Percentiles rank a stretch among this genome's conserved stretches.
Conservation (phyloP, 257 asterid species). For the Hygrophila difformis region DNA sequence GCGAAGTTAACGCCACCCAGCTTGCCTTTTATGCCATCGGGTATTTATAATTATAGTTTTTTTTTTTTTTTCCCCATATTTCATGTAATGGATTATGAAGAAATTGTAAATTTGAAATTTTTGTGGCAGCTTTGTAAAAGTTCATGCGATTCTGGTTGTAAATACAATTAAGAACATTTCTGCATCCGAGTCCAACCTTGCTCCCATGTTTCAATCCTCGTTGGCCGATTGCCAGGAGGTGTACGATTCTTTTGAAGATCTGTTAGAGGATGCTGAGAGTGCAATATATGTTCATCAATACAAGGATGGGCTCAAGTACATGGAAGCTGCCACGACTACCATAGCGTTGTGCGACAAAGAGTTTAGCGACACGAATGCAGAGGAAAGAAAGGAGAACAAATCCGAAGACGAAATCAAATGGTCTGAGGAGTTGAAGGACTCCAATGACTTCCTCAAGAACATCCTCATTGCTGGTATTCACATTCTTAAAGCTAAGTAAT, state of each 20-base stretch:
- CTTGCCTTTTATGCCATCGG: slow-evolving; percentile 34
- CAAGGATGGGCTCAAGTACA: slow-evolving; percentile 23
- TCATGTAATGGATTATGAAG: no score
- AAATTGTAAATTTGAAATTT: no score
- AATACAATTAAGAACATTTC: slow-evolving; percentile 3
- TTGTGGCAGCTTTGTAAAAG: slow-evolving; percentile 22
- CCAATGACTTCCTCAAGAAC: slow-evolving; percentile 13
- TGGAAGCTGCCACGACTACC: slow-evolving; percentile 29
- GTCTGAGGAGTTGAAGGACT: slow-evolving; percentile 15
- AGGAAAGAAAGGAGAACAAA: slow-evolving; percentile 15
- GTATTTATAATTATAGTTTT: no score
- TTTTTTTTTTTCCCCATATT: no score
- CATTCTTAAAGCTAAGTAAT: slow-evolving; percentile 15
- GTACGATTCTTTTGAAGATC: slow-evolving; percentile 38
- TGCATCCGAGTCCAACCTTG: slow-evolving; percentile 7
- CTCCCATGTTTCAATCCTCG: slow-evolving; percentile 31
- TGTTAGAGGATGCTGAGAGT: slow-evolving; percentile 39
- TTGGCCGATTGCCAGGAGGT: slow-evolving; percentile 45
- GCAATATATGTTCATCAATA: slow-evolving; percentile 12
- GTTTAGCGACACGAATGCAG: slow-evolving; percentile 12
- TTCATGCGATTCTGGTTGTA: slow-evolving; percentile 25
- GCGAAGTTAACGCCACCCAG: slow-evolving; percentile 20
- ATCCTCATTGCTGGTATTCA: slow-evolving; percentile 28
- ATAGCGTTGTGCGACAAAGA: slow-evolving; percentile 24
- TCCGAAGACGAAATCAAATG: not conserved